Percentiles rank a stretch among this genome's conserved stretches.
Conservation (phyloP, 192 early-diverging fungal species). For the Chytriomyces hyalinus region DNA sequence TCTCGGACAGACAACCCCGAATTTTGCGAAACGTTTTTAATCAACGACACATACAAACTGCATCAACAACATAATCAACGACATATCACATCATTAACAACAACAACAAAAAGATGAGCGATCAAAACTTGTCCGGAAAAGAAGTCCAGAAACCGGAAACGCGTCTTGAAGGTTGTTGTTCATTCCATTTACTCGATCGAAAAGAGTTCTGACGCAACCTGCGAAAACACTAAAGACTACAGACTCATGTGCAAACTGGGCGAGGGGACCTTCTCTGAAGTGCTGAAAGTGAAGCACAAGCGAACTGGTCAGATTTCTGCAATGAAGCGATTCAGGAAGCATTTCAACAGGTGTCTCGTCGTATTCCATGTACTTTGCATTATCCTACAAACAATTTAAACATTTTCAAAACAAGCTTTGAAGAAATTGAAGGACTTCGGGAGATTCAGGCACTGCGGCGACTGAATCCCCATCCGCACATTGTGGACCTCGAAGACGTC, state of each 20-base stretch:
- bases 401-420: slow-evolving; percentile 41
- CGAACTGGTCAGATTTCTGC: slow-evolving; percentile 59
- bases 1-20: too few relatives aligned
- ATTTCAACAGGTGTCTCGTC: slow-evolving; percentile 57
- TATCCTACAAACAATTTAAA: too few relatives aligned
- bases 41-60: too few relatives aligned
- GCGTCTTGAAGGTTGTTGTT: slow-evolving; percentile 19
- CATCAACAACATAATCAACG: too few relatives aligned
- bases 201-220: too few relatives aligned
- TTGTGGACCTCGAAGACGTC: slow-evolving; percentile 60
- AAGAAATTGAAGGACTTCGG: slow-evolving; percentile 64
- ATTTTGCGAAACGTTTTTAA: too few relatives aligned
- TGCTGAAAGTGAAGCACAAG: slow-evolving; percentile 68
- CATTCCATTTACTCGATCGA: neutral
- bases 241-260: slow-evolving; percentile 64
- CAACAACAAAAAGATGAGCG: neutral
- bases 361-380: too few relatives aligned
- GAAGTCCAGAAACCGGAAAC: slow-evolving; percentile 14
- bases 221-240: too few relatives aligned
- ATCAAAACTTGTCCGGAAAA: neutral
- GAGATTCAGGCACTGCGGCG: slow-evolving; percentile 65
- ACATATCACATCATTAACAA: too few relatives aligned
- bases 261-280: slow-evolving; percentile 71
- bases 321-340: slow-evolving; percentile 69
- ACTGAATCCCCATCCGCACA: slow-evolving; percentile 60